Percentiles rank a stretch among this genome's conserved stretches.
Conservation (phyloP, 805 yeast genomes). For the Lachancea fermentati region DNA sequence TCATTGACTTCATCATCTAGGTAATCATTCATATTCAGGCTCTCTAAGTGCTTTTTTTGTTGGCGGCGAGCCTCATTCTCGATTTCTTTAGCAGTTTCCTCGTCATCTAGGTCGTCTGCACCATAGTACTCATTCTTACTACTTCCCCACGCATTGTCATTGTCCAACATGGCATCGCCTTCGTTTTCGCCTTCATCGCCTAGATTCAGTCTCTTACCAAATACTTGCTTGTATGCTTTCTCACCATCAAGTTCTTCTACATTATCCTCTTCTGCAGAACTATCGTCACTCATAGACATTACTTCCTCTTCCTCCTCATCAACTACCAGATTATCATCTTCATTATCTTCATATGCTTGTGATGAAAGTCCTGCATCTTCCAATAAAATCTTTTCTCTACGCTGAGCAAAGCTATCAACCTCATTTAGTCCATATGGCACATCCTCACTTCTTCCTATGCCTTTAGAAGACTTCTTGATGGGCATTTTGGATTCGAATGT, state of each 20-base stretch:
- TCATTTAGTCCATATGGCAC: conserved; percentile 52
- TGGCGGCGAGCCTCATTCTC: conserved; percentile 84
- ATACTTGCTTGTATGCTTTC: conserved; percentile 35
- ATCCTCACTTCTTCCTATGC: conserved; percentile 18
- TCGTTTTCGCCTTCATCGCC: conserved; percentile 22
- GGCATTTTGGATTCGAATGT: too few relatives aligned
- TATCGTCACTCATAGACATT: conserved; percentile 43
- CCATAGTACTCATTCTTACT: conserved; percentile 46
- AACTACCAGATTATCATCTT: conserved; percentile 42
- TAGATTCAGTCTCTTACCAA: conserved; percentile 26
- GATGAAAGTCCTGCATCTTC: conserved; percentile 49
- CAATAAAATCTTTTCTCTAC: conserved; percentile 50
- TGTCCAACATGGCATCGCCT: conserved; percentile 30
- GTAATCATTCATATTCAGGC: conserved; percentile 67
- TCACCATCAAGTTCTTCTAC: conserved; percentile 34
- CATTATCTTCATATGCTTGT: conserved; percentile 36
- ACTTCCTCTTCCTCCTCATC: conserved; percentile 45
- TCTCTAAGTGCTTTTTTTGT: conserved; percentile 75
- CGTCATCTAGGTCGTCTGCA: conserved; percentile 49
- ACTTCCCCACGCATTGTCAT: conserved; percentile 45
- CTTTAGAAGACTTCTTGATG: too few relatives aligned
- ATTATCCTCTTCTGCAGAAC: conserved; percentile 33
- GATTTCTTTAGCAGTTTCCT: conserved; percentile 68
- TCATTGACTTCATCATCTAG: conserved; percentile 65
- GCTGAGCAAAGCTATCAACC: conserved; percentile 61